Percentiles rank a stretch among this genome's conserved stretches.
These are phyloP conservation scores for Botrytis tulipae DNA, from an alignment of 2,329 filamentous ascomycete species.

Conservation along the genomic window DNA sequence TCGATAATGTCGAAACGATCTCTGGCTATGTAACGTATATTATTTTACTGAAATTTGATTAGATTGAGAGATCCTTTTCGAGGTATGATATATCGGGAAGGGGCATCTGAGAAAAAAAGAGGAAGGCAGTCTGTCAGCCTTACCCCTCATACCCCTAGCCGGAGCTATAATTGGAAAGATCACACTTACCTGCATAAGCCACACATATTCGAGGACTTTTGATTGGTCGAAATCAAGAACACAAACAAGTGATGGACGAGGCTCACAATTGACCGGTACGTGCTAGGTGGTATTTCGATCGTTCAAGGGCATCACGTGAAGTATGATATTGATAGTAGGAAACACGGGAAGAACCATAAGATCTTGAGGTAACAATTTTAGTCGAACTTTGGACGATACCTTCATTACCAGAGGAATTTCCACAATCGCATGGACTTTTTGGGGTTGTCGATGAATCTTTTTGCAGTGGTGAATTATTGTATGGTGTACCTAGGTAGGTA, in stretches of 20 bases:
- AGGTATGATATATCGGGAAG: background rate
- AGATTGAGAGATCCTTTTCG: background rate
- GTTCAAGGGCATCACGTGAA: background rate
- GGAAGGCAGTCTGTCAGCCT: background rate
- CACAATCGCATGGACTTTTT: background rate
- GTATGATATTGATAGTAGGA: background rate
- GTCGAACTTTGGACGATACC: background rate
- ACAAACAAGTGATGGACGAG: background rate
- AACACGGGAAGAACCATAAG: background rate
- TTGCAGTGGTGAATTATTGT: background rate
- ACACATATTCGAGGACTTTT: background rate
- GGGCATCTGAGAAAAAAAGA: background rate
- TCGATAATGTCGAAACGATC: background rate
- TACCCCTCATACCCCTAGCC: background rate
- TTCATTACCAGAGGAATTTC: background rate
- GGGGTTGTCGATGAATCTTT: background rate
- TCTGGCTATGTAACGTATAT: background rate
- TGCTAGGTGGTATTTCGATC: background rate
- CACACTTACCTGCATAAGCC: background rate
- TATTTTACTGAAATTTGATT: background rate
- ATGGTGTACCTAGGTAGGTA: background rate
- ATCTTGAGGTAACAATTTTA: background rate
- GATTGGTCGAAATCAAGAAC: background rate
- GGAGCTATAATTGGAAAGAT: background rate
- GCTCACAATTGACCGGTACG: background rate